These are phyloP conservation scores for Aspergillus nidulans DNA, from an alignment of 495 filamentous ascomycete genomes.

Conservation along the genomic window DNA sequence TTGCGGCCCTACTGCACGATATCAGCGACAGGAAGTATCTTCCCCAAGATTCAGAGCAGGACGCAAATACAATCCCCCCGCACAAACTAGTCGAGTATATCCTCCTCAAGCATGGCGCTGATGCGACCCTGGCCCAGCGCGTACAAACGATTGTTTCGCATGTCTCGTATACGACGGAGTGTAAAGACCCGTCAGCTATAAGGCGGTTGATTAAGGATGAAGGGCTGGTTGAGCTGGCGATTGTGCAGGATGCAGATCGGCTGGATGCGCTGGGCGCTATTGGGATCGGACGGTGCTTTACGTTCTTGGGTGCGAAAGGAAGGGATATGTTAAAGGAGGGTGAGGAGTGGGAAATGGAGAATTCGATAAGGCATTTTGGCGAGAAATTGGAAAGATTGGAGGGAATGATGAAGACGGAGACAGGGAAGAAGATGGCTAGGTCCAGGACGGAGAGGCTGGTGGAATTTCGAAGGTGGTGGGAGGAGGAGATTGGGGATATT, in stretches of 20 bases:
- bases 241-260: conserved; percentile 89
- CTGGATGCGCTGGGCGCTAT: conserved; percentile 85
- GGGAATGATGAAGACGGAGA: conserved; percentile 70
- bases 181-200: conserved; percentile 51
- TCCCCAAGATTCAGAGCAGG: background rate
- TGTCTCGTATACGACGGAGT: conserved; percentile 76
- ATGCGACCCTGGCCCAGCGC: conserved; percentile 49
- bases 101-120: conserved; percentile 53
- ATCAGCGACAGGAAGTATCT: conserved; percentile 84
- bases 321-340: conserved; percentile 25
- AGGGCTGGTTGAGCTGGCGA: conserved; percentile 65
- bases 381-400: conserved; percentile 74
- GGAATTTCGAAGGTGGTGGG: conserved; percentile 68
- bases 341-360: conserved; percentile 49
- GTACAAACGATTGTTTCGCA: conserved; percentile 66
- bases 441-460: conserved; percentile 60
- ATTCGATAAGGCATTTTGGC: conserved; percentile 67
- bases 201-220: conserved; percentile 43
- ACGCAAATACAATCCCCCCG: conserved; percentile 38
- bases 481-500: conserved; percentile 50
- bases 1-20: conserved; percentile 80
- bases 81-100: conserved; percentile 52
- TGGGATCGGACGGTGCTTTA: conserved; percentile 74
- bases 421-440: conserved; percentile 61
- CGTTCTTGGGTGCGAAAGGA: conserved; percentile 63